Base-by-base conservation (phyloP, 371 early-diverging fungal species). In the Saksenaea oblongispora region DNA sequence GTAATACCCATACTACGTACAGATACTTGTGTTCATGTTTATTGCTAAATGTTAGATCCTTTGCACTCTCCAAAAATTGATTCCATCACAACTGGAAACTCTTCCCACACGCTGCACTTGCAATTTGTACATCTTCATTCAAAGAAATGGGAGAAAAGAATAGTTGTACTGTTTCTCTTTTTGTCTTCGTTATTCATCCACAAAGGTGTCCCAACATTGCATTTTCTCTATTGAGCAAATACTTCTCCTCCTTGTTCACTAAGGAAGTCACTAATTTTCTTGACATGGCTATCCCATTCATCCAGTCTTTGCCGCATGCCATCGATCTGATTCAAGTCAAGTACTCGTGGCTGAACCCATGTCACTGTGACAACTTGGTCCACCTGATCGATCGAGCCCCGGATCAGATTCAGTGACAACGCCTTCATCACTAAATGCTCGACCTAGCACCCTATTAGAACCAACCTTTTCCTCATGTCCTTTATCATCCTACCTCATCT, bases 361-460 rank as follows among this genome's bases (percentile, higher is more conserved):
- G 93, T 85, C 44, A 98, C 87, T 34, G 82, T 79, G 5, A 98
- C 94, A 4, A 88, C 80, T 63, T 88, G 80, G 54, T 92, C 95
- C 15, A 98, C 95, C 78, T 99, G 95, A 69, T 99, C 97, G 75
- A 99, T 97, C 28, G 90, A 88, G 3, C 99, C 99, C 59, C 89
- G 88, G 66, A 99, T 91, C 61, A 99, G 74, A 1, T 92, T 93
- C 61, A 99, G 84, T 36, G 93, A 89, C 64, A 99, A 75, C 1
- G 96, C 98, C 82, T 95, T 95, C 99, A 99, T 99, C 13, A 98
- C 89, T 61, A 99, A 74, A 71, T 95, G 95, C 79, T 99, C 99
- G 24, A 98, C 97, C 78, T 94, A 75, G 58, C 4, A 36, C 3
- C 18, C n/a, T 39, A 31, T 53, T 10, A 59, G 53, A 58, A 34